Percentiles rank a stretch among this genome's conserved stretches.
These are phyloP conservation scores for Tuber melanosporum DNA, from an alignment of 495 filamentous ascomycete genomes.

Conservation along the genomic window DNA sequence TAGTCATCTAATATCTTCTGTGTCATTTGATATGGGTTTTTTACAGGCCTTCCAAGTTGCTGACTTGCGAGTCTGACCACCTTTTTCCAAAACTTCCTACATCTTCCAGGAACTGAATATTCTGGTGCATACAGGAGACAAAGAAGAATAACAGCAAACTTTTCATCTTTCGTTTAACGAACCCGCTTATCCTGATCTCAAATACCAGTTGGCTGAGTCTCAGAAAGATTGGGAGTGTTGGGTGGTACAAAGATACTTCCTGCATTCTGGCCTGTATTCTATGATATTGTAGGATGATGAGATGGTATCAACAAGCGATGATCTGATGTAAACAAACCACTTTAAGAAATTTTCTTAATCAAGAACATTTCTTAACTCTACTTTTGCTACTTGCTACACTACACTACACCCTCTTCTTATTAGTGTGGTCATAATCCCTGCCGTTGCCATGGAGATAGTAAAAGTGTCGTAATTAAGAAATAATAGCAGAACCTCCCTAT, in stretches of 20 bases:
- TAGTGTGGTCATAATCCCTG: not conserved
- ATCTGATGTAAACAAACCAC: not conserved
- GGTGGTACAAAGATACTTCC: no score
- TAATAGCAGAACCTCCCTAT: constrained; percentile 69
- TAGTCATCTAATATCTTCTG: not conserved
- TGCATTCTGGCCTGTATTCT: not conserved
- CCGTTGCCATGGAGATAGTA: not conserved
- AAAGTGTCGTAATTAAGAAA: not conserved
- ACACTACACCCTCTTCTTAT: not conserved
- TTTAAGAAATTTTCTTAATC: not conserved
- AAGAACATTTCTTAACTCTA: not conserved
- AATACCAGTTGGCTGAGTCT: not conserved
- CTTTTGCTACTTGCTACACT: not conserved
- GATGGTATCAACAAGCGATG: not conserved
- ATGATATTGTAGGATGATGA: not conserved
- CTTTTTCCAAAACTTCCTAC: not conserved
- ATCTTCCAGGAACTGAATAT: not conserved
- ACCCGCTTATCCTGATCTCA: not conserved
- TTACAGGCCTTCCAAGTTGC: not conserved
- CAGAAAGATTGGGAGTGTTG: not conserved
- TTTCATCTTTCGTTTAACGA: not conserved
- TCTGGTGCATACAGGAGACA: not conserved
- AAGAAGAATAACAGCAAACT: not conserved
- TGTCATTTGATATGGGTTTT: not conserved
- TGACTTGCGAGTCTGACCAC: not conserved